A percentile compares a stretch with the other conserved stretches of the same genome.
Evolutionary conservation across 768 basidiomycete genomes (phyloP).

Genomic region (Cyathus striatus): DNA sequence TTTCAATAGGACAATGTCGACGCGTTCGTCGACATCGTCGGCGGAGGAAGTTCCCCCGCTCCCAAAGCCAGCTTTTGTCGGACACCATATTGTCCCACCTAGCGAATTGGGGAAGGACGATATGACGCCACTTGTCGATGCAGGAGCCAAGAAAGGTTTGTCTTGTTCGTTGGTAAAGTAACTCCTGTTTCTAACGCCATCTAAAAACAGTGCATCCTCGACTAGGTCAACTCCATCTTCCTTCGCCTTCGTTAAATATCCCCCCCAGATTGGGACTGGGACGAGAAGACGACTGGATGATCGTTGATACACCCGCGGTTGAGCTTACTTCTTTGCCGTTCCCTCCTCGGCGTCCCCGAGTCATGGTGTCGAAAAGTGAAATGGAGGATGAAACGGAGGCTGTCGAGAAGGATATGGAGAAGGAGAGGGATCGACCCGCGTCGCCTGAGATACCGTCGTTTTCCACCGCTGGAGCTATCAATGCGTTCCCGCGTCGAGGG

Average conservation of each 20-base stretch:
- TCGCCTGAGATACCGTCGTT: conserved; percentile 49
- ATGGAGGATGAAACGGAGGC: not conserved
- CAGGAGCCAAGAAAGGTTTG: too few species aligned
- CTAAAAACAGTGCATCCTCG: not conserved
- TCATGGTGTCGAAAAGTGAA: too few species aligned
- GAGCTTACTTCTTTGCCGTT: conserved; percentile 32
- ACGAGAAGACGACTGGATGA: conserved; percentile 25
- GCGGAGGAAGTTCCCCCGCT: conserved; percentile 34
- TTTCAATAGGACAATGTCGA: conserved; percentile 37
- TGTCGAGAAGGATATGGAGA: conserved; percentile 6
- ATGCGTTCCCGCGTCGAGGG: conserved; percentile 30
- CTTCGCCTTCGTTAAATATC: not conserved
- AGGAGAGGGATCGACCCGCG: conserved; percentile 8
- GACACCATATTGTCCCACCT: conserved; percentile 51
- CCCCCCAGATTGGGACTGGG: not conserved
- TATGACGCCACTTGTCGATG: too few species aligned
- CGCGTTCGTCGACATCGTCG: conserved; percentile 56
- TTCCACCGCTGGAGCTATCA: conserved; percentile 39
- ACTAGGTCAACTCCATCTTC: not conserved
- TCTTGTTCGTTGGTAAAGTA: too few species aligned
- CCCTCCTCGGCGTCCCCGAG: conserved; percentile 32
- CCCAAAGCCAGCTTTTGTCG: conserved; percentile 22
- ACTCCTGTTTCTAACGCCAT: too few species aligned
- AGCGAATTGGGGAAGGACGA: conserved; percentile 39
- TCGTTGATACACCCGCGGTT: conserved; percentile 25